Evolutionary conservation across 768 basidiomycete genomes (phyloP).

Genomic region (Peribolospora baueri): DNA sequence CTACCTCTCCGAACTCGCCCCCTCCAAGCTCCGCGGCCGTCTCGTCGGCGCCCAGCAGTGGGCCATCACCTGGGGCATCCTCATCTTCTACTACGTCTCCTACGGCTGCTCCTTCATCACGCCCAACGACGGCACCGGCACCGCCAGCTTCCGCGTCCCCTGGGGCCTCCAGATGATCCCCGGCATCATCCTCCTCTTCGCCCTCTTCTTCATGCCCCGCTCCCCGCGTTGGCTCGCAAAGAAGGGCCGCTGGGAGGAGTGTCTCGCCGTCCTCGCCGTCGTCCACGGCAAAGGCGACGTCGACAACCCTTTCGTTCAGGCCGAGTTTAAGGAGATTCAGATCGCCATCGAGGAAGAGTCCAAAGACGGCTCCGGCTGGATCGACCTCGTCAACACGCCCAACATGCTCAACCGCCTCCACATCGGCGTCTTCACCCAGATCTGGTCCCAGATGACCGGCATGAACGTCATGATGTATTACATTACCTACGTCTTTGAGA

Average conservation of each 20-base stretch:
- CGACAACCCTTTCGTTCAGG: conserved; percentile 35
- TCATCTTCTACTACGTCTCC: too few relatives aligned
- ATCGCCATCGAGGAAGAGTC: conserved; percentile 31
- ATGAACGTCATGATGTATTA: conserved; percentile 62
- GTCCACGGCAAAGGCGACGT: conserved; percentile 42
- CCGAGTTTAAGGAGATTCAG: conserved; percentile 35
- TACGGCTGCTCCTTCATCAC: too few relatives aligned
- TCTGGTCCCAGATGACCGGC: conserved; percentile 41
- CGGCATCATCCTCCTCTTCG: conserved; percentile 39
- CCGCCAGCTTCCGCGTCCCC: conserved; percentile 23
- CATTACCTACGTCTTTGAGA: conserved; percentile 45
- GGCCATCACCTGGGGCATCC: too few relatives aligned
- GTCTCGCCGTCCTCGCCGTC: conserved; percentile 46
- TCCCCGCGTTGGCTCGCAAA: conserved; percentile 37
- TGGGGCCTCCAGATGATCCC: conserved; percentile 38
- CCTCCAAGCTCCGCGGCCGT: too few relatives aligned
- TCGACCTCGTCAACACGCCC: conserved; percentile 38
- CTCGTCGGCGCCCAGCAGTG: too few relatives aligned
- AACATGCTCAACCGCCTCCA: conserved; percentile 45
- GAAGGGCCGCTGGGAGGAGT: conserved; percentile 22
- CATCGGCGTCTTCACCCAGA: conserved; percentile 45
- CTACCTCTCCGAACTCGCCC: too few relatives aligned
- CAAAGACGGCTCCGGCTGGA: conserved; percentile 45
- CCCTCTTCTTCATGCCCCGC: conserved; percentile 41
- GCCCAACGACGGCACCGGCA: too few relatives aligned